Evolutionary conservation across 2,329 filamentous ascomycete species (phyloP), one percentile per base, ranked within the genome.

Genomic region (Lasiodiplodia gonubiensis): DNA sequence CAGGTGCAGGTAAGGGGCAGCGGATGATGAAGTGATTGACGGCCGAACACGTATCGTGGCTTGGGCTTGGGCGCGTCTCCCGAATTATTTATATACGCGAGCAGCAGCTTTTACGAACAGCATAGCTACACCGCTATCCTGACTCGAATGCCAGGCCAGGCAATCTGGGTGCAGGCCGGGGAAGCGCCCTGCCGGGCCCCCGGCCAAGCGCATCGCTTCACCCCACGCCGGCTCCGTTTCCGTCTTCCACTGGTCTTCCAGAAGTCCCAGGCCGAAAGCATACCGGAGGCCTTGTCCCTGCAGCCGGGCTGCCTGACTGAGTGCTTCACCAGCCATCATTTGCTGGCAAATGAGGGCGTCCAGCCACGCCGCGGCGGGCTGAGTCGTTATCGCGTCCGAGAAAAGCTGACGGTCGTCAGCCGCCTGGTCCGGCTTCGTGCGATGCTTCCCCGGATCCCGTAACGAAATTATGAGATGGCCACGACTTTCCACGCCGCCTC

Each of bases 81-180:
- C 57, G 57, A 61, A 51, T 35, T 27, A 63, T 63, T 63, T 63
- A 63, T 63, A 63, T n/a, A 48, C 37, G 3, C n/a, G 54, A 14
- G 12, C 8, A 30, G 27, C 27, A 35, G 7, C 21, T 37, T 42
- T 57, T 37, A 55, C 52, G 52, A 37, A 27, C 54, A 12, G 18
- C 35, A 46, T 63, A 21, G 46, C 42, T 63, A 37, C 59, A 63
- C 59, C 59, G 59, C 59, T 46, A 63, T 51, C 59, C 46, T 51
- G 59, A 51, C 59, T 51, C 46, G 59, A 39, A 63, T 49, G 59
- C 59, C n/a, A n/a, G n/a, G n/a, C n/a, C n/a, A n/a, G n/a, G 39
- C 57, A 61, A 35, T 61, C 25, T 61, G 57, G 49, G 57, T n/a
- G n/a, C n/a, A n/a, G n/a, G n/a, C n/a, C n/a, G 57, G 57, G 39